Conservation (phyloP, 2,329 filamentous ascomycete species). For the Epichloe scottii region DNA sequence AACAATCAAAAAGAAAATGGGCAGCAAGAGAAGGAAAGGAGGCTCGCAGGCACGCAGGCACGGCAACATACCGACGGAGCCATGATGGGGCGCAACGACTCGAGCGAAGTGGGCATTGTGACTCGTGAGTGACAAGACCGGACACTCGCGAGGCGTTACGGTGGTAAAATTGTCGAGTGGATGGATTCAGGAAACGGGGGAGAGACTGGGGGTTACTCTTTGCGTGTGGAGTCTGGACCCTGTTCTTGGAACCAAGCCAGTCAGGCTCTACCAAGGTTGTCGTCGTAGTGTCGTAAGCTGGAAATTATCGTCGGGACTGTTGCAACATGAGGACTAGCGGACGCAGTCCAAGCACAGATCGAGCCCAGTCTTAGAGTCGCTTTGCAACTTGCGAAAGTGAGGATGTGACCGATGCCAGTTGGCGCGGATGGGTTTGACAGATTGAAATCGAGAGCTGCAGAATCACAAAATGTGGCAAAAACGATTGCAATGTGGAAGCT, state of each 20-base stretch:
- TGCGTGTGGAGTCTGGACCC: neutral
- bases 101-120: conserved; percentile 44
- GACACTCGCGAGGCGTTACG: no score
- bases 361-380: neutral
- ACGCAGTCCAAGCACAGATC: no score
- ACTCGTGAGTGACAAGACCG: neutral
- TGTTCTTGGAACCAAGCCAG: conserved; percentile 1
- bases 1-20: conserved; percentile 1
- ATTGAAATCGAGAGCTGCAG: neutral
- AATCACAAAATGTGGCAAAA: neutral
- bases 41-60: neutral
- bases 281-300: neutral
- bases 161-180: no score
- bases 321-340: no score
- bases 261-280: neutral
- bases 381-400: neutral
- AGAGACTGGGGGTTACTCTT: neutral
- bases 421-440: neutral
- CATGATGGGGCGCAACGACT: conserved; percentile 51
- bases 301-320: neutral
- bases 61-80: conserved; percentile 44
- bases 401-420: neutral
- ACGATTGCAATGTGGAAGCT: neutral
- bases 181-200: neutral
- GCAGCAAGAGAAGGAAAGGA: conserved; percentile 3